Evolutionary conservation across 768 basidiomycete genomes (phyloP), one percentile per base, ranked within the genome.

Genomic region (Guyanaporus albipodus): DNA sequence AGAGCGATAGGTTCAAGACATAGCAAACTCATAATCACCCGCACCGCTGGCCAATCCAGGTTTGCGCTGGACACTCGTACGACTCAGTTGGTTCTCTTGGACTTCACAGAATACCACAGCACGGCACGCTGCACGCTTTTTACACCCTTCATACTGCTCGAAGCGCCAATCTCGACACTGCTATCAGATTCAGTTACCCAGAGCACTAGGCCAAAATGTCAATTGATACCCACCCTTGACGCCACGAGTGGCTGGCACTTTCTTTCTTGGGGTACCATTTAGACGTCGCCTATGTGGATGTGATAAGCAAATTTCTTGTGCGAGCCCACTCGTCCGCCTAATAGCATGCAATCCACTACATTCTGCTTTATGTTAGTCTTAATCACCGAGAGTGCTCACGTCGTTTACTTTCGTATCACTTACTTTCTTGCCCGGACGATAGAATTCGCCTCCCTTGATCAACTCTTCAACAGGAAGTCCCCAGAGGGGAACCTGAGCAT

Each of bases 71-170:
- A 18, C 24, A 27, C 47, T 59, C 58, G 52, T 54, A 57, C 48
- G 54, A 57, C n/a, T 36, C 8, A 31, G 18, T 8, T 19, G 18
- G 17, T 24, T 18, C 22, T n/a, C 28, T 35, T 26, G 24, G 26
- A 24, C 23, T 46, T 45, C 27, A 37, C 27, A 46, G 48, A 50
- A 60, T 24, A 33, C 37, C 51, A 54, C 49, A 54, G 55, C 55
- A 50, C 44, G 32, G 4, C 15, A 22, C 28, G 38, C 12, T 19
- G 31, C 28, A 37, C 42, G 41, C 4, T 12, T 23, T 42, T 42
- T 35, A 31, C 42, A 39, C 12, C 11, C 31, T 43, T 45, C 26
- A 8, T 43, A 40, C 26, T 15, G 37, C 33, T 4, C 17, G 17
- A 28, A 34, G 26, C 29, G 31, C 31, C 35, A 37, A 50, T 59